phyloP scores from a whole-genome alignment of 192 early-diverging fungal genomes.

The Coemansia sp. region DNA sequence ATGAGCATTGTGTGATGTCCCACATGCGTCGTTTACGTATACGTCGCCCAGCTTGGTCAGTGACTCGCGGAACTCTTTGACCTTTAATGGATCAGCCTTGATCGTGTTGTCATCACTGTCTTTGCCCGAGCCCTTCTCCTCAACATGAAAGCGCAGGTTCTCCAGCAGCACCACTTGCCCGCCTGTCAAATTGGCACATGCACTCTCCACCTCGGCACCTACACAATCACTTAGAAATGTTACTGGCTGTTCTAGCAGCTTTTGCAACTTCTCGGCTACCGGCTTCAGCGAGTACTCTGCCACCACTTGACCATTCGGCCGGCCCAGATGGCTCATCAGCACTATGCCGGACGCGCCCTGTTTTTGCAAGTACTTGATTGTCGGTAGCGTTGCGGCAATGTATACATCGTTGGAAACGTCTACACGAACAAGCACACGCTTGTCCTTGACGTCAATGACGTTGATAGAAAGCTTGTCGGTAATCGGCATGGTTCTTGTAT shows the following conservation, averaged over 20 bases:
- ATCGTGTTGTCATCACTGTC: constrained; percentile 84
- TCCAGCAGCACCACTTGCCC: constrained; percentile 91
- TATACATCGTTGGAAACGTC: constrained; percentile 98
- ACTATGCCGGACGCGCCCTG: constrained; percentile 85
- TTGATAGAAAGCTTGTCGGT: constrained; percentile 82
- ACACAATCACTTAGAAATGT: constrained; percentile 94
- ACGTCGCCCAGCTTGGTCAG: constrained; percentile 91
- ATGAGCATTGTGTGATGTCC: constrained; percentile 97
- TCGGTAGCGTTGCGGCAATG: constrained; percentile 91
- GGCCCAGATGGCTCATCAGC: constrained; percentile 96
- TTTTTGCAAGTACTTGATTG: constrained; percentile 86
- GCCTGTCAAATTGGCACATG: constrained; percentile 64
- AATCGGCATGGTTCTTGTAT: constrained; percentile 30
- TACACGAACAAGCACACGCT: constrained; percentile 92
- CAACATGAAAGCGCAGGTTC: constrained; percentile 97
- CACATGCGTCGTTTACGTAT: constrained; percentile 98
- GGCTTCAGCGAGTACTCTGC: constrained; percentile 92
- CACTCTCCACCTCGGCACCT: constrained; percentile 79
- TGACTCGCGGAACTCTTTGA: constrained; percentile 84
- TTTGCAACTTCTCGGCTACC: constrained; percentile 78
- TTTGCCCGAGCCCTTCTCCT: constrained; percentile 95
- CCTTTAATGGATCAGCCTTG: constrained; percentile 79
- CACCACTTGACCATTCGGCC: constrained; percentile 87
- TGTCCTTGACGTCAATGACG: constrained; percentile 78
- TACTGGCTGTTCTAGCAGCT: constrained; percentile 79